Evolutionary conservation across 2,329 filamentous ascomycete species (phyloP).

Genomic region (Pseudogymnoascus sp.): DNA sequence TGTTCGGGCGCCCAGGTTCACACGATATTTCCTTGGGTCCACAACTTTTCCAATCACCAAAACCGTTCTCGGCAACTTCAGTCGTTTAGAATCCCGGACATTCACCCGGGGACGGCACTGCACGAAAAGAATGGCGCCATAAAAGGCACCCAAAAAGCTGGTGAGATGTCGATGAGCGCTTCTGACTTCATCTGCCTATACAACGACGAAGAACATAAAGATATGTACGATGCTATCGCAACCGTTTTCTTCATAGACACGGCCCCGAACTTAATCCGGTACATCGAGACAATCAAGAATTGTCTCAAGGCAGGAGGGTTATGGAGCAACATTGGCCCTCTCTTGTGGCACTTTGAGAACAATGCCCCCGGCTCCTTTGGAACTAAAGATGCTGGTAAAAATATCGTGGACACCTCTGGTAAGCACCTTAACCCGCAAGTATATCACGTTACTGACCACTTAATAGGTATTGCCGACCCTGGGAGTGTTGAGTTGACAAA

Average conservation of each 20-base stretch:
- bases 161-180: conserved; percentile 84
- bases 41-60: conserved; percentile 79
- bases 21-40: conserved; percentile 74
- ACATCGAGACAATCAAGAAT: conserved; percentile 73
- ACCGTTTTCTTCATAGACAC: conserved; percentile 97
- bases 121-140: conserved; percentile 24
- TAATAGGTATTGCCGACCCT: conserved; percentile 74
- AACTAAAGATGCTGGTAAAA: not conserved
- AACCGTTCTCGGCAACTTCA: conserved; percentile 67
- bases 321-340: conserved; percentile 81
- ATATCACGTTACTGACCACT: conserved; percentile 6
- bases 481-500: conserved; percentile 85
- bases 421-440: not conserved
- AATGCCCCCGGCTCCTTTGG: conserved; percentile 52
- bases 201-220: conserved; percentile 50
- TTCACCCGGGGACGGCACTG: conserved; percentile 59
- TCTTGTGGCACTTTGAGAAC: conserved; percentile 94
- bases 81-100: conserved; percentile 68
- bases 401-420: not conserved
- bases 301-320: conserved; percentile 72
- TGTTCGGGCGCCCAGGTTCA: conserved; percentile 54
- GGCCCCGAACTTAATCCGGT: conserved; percentile 83
- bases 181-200: conserved; percentile 92
- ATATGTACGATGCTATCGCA: conserved; percentile 70
- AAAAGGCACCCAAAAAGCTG: conserved; percentile 27